Base-by-base conservation (phyloP, 2,329 filamentous ascomycete species). In the Spiromastix sp. region DNA sequence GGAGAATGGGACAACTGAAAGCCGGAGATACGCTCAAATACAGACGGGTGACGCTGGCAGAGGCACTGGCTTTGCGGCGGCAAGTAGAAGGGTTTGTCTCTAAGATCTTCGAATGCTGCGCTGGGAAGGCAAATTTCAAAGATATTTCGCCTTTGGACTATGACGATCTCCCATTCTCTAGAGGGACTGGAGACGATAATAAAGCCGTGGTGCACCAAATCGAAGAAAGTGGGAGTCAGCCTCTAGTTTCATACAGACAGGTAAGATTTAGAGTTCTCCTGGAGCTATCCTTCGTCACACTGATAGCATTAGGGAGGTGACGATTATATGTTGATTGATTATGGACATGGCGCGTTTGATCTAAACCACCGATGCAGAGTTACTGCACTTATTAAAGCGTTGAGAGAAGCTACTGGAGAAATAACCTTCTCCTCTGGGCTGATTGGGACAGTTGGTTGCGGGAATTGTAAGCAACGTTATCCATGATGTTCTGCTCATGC, bases 1-100 rank as follows among this genome's bases (percentile, higher is more conserved):
- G 73, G 73, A 74, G 76, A 45, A 47, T 79, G 8, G 75, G 75
- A 0, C 74, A 79, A 48, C 54, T 79, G 18, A 73, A 72, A 41
- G 67, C 75, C 2, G 74, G 74, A 3, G 69, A 76, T 45, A 68
- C 59, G 2, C 42, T 78, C 27, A 61, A 60, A 27, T 73, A 71
- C 41, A 57, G 59, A 28, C 59, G 63, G 2, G 64, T 72, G 2
- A 67, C 70, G 3, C 54, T 74, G n/a, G 57, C 68, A 13, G 64
- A 69, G 42, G 71, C 73, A 0, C 48, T 75, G 1, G 54, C 55
- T 24, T 51, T 65, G 29, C 58, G 66, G 10, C 57, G 54, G 36
- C 51, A 56, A 6, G 55, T 66, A 9, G 63, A 71, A 15, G 46
- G 41, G 0, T 74, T 70, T 33, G 46, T 76, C 1, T 48, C 58